A percentile compares a stretch with the other conserved stretches of the same genome.
Conservation (phyloP, 441 rosid species). For the Geranium incanum region DNA sequence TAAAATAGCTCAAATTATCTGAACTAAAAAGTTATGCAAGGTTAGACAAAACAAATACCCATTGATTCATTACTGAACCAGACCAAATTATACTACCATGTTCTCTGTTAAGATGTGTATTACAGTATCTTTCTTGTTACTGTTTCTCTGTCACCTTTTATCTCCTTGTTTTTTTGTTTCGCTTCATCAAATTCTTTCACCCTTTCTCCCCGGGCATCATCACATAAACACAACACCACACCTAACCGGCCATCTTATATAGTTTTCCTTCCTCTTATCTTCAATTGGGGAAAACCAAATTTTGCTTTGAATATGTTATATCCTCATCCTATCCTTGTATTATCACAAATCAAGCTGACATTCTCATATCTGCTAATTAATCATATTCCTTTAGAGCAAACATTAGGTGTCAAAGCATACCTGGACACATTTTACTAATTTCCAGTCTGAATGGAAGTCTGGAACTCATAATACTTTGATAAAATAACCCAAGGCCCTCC, state of each 20-base stretch:
- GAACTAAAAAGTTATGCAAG: neutral
- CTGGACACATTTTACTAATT: no score
- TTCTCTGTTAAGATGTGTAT: neutral
- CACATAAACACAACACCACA: neutral
- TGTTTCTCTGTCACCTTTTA: neutral
- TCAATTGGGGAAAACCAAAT: neutral
- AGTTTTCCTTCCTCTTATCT: neutral
- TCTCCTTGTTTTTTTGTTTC: neutral
- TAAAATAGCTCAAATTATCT: neutral
- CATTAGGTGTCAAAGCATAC: no score
- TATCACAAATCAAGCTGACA: no score
- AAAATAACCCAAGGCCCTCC: no score
- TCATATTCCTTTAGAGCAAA: no score
- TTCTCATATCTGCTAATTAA: no score
- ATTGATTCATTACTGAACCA: neutral
- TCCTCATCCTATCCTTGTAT: no score
- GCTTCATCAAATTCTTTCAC: neutral
- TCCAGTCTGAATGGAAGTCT: no score
- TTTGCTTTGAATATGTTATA: no score
- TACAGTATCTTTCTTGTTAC: no score
- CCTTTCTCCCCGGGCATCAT: neutral
- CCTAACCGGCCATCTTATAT: neutral
- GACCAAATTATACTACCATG: neutral
- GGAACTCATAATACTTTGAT: no score
- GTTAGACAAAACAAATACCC: neutral